phyloP scores from a whole-genome alignment of 176 grass and related monocot species.

The Oryza rufipogon region DNA sequence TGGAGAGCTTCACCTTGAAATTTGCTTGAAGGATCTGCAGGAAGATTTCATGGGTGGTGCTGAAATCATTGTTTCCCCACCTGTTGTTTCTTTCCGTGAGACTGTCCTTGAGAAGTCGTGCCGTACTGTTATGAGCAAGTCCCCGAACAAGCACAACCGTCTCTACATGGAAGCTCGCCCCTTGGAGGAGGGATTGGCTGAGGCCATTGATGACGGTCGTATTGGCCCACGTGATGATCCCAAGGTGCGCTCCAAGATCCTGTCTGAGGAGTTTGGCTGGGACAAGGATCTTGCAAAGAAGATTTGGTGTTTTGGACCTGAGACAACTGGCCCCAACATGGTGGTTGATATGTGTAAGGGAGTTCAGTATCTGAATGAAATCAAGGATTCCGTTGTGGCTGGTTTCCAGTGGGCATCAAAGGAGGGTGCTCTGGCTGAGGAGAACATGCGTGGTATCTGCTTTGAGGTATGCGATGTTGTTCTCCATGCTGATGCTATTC shows the following conservation, averaged over 20 bases:
- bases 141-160: slow-evolving; percentile 90
- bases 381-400: slow-evolving; percentile 88
- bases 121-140: slow-evolving; percentile 89
- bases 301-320: slow-evolving; percentile 95
- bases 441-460: slow-evolving; percentile 87
- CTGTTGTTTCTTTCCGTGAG: slow-evolving; percentile 91
- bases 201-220: slow-evolving; percentile 74
- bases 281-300: slow-evolving; percentile 94
- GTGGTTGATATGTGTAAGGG: slow-evolving; percentile 96
- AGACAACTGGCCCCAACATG: slow-evolving; percentile 85
- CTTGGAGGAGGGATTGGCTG: slow-evolving; percentile 66
- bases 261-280: slow-evolving; percentile 83
- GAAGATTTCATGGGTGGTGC: slow-evolving; percentile 92
- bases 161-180: slow-evolving; percentile 90
- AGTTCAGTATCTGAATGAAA: slow-evolving; percentile 91
- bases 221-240: slow-evolving; percentile 83
- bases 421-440: slow-evolving; percentile 76
- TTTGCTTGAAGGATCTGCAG: slow-evolving; percentile 80
- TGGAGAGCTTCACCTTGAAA: slow-evolving; percentile 85
- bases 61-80: slow-evolving; percentile 73
- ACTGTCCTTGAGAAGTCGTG: slow-evolving; percentile 83
- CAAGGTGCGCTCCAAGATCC: slow-evolving; percentile 69
- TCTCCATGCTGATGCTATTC: slow-evolving; percentile 87
- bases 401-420: slow-evolving; percentile 93
- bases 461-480: slow-evolving; percentile 90